phyloP scores from a whole-genome alignment of 163 green algal species.

The Scenedesmus sp. region DNA sequence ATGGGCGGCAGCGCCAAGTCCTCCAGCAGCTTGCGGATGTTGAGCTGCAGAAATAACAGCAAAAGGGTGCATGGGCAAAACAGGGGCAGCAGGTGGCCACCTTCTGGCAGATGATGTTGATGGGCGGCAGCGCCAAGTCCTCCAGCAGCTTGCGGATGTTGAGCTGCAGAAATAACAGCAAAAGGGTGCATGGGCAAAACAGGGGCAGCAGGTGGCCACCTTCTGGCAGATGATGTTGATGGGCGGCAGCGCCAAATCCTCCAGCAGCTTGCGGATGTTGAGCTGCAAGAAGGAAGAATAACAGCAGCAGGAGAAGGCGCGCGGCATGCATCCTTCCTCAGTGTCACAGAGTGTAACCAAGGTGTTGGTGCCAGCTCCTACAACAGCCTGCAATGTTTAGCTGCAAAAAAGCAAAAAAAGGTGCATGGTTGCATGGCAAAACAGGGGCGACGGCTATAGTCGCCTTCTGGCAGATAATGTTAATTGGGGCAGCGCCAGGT shows the following conservation, averaged over 20 bases:
- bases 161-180: not conserved
- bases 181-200: not conserved
- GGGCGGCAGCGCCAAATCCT: too few relatives aligned
- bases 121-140: conserved; percentile 51
- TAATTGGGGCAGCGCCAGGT: too few relatives aligned
- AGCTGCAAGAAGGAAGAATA: not conserved
- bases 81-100: conserved; percentile 10
- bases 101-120: conserved; percentile 69
- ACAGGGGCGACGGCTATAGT: too few relatives aligned
- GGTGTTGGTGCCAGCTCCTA: not conserved
- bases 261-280: not conserved
- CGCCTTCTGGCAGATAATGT: too few relatives aligned
- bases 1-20: conserved; percentile 53
- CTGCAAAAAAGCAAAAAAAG: not conserved
- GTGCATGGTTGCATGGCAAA: not conserved
- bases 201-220: too few relatives aligned
- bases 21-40: conserved; percentile 60
- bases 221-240: too few relatives aligned
- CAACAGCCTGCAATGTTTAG: conserved; percentile 61
- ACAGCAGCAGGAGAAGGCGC: not conserved
- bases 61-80: too few relatives aligned
- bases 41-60: conserved; percentile 21
- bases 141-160: conserved; percentile 60
- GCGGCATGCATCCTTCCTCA: too few relatives aligned
- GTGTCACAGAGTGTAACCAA: too few relatives aligned